Base-by-base conservation (phyloP, 1,284 basidiomycete species). In the Cryptococcus floricola region DNA sequence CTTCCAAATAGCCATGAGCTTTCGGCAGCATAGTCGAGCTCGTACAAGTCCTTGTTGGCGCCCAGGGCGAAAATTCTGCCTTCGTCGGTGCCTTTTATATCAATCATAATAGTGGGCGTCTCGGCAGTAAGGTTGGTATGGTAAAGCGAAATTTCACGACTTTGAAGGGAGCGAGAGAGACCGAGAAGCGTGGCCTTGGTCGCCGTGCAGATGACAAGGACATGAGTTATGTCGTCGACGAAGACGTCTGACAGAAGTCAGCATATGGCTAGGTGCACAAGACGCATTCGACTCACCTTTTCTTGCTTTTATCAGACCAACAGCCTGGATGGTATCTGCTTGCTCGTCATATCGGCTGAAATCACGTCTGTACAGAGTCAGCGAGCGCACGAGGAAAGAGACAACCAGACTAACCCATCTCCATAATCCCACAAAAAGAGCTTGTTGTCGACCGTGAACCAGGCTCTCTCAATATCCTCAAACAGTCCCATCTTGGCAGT, bases 401-500 rank as follows among this genome's bases (percentile, higher is more conserved):
- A 46, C 44, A 46, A 14, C 41, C 19, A 16, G 37, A 81, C 85
- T 60, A 67, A 91, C 87, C 90, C 90, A 69, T 96, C 90, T 50
- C 86, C 80, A 75, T 98, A 99, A 76, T 98, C 91, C 96, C 96
- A 98, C 28, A 99, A 80, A 70, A 96, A 92, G 42, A 99, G 81
- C 67, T 91, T 89, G 75, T 95, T 87, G 79, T 97, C 92, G 60
- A 98, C 88, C 10, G 91, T 87, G 65, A 98, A 89, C 91, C 94
- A 99, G 0, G 91, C 94, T 50, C 93, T 84, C 65, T 92, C 91
- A 61, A 98, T 91, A 66, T 94, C 90, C 34, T 93, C 87, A 70
- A 98, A 85, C 54, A 99, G 77, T 10, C 95, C 95, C 88, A 96
- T 93, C 48, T 71, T 71, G 13, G 71, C 73, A 2, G 63, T 67